phyloP scores from a whole-genome alignment of 106 monocot species.

The Dendrobium nobile region DNA sequence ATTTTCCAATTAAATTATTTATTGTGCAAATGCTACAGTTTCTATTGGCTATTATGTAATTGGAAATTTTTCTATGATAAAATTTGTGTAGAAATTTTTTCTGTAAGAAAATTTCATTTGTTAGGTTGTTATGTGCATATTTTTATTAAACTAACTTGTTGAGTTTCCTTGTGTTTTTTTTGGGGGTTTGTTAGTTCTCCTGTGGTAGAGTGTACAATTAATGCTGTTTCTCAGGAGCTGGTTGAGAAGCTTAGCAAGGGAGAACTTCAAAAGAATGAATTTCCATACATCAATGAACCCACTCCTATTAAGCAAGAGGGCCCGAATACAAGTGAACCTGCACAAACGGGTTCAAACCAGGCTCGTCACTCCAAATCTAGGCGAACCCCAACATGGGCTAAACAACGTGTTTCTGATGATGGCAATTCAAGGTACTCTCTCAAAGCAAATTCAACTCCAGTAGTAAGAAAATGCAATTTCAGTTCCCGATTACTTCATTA shows the following conservation, averaged over 20 bases:
- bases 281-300: constrained; percentile 36
- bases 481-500: background rate
- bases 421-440: constrained; percentile 41
- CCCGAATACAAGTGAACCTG: background rate
- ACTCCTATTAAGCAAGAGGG: constrained; percentile 9
- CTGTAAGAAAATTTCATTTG: background rate
- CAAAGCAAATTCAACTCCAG: background rate
- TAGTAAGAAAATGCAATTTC: background rate
- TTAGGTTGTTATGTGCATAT: background rate
- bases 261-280: constrained; percentile 28
- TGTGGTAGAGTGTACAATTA: background rate
- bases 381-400: constrained; percentile 56
- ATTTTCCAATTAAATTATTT: no score
- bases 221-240: constrained; percentile 23
- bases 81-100: background rate
- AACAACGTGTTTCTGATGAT: constrained; percentile 46
- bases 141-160: background rate
- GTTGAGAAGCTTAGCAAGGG: constrained; percentile 38
- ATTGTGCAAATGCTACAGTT: no score
- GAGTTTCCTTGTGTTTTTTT: background rate
- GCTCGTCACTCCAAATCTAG: constrained; percentile 37
- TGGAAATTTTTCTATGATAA: background rate
- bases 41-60: no score
- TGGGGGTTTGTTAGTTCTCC: background rate
- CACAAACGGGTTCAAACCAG: constrained; percentile 11